Conservation (phyloP, 2,329 filamentous ascomycete species). For the Aaosphaeria arxii region DNA sequence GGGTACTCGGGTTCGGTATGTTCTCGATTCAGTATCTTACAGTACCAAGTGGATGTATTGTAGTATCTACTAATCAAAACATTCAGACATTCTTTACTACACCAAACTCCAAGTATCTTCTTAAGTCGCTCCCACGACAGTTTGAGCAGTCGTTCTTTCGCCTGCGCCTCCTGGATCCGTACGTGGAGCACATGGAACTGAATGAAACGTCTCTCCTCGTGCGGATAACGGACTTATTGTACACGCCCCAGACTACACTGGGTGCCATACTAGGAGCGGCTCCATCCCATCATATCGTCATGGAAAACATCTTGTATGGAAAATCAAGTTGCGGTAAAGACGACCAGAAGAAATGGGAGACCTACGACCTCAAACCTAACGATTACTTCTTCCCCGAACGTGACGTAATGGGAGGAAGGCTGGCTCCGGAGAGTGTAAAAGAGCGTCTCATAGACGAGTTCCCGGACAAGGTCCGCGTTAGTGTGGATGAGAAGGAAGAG, state of each 20-base stretch:
- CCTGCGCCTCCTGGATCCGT: constrained; percentile 62
- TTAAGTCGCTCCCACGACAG: constrained; percentile 67
- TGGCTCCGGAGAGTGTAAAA: constrained; percentile 64
- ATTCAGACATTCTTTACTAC: constrained; percentile 67
- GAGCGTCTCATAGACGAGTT: constrained; percentile 66
- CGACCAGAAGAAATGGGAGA: constrained; percentile 58
- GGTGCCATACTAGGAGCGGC: constrained; percentile 59
- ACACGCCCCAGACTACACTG: constrained; percentile 54
- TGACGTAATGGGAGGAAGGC: constrained; percentile 62
- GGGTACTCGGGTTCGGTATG: constrained; percentile 68
- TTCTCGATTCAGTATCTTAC: neutral
- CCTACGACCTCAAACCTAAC: constrained; percentile 71
- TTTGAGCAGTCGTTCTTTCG: constrained; percentile 72
- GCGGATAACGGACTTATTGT: constrained; percentile 68
- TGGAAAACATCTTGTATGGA: constrained; percentile 72
- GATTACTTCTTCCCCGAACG: constrained; percentile 75
- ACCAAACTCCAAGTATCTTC: constrained; percentile 61
- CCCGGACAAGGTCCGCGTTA: constrained; percentile 61
- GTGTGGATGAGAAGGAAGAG: constrained; percentile 52
- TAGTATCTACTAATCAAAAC: constrained; percentile 5
- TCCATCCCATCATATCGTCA: constrained; percentile 71
- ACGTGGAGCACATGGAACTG: constrained; percentile 60
- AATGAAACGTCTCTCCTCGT: constrained; percentile 63
- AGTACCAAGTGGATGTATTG: too few species aligned
- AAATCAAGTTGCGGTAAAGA: constrained; percentile 43